Evolutionary conservation across 768 basidiomycete genomes (phyloP).

Genomic region (Tricholoma flavovirens): DNA sequence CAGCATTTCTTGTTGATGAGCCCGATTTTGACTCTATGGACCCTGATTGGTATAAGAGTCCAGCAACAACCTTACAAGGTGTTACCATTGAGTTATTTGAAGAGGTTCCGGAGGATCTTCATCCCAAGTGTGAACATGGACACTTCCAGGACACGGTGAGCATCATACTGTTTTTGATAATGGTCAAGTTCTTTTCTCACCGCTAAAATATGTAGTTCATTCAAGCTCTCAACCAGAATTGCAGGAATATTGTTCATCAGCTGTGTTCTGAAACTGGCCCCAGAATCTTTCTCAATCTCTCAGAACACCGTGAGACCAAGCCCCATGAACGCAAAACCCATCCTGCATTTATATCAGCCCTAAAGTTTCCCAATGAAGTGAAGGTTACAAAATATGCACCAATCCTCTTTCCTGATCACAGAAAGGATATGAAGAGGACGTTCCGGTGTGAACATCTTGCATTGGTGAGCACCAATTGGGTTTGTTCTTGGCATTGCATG

Average conservation of each 20-base stretch:
- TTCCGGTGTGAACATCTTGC: no score
- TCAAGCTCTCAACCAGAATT: not conserved
- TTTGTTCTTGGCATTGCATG: no score
- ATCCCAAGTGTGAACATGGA: not conserved
- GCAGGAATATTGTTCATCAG: not conserved
- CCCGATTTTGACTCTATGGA: no score
- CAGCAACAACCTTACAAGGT: no score
- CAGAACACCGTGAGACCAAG: not conserved
- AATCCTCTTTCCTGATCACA: no score
- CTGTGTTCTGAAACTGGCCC: not conserved
- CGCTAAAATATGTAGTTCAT: not conserved
- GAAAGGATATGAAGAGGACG: no score
- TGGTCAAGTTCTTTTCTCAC: not conserved
- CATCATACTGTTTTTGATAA: not conserved
- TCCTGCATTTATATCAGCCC: not conserved
- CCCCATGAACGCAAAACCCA: not conserved
- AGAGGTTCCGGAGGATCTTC: not conserved
- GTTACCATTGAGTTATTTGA: no score
- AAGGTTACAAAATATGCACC: not conserved
- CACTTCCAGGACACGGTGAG: not conserved
- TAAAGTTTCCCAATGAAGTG: not conserved
- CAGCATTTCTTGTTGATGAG: no score
- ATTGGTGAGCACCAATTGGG: no score
- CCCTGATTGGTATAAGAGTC: no score
- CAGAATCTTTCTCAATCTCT: not conserved